Conservation (phyloP, 2,329 filamentous ascomycete genomes). For the Monosporascus sp. region DNA sequence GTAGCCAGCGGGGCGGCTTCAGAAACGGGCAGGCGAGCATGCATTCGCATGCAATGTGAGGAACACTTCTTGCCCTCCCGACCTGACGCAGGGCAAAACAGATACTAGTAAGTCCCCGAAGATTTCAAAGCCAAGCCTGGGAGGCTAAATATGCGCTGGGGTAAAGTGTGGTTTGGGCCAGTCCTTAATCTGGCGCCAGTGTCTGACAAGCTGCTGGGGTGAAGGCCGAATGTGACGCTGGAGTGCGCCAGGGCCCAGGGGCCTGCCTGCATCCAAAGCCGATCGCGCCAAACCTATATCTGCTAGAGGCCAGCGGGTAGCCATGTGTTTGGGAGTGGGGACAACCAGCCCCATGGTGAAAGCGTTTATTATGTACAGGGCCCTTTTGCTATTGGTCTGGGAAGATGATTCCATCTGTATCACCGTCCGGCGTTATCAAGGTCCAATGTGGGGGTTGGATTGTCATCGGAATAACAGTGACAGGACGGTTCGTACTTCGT, state of each 20-base stretch:
- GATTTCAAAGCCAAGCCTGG: background rate
- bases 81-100: background rate
- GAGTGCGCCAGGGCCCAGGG: background rate
- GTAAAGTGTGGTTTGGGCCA: background rate
- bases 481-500: no score
- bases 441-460: no score
- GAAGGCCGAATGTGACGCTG: background rate
- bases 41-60: no score
- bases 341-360: background rate
- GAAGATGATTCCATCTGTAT: background rate
- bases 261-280: background rate
- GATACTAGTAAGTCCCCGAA: background rate
- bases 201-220: background rate
- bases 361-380: background rate
- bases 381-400: background rate
- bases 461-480: no score
- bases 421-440: no score
- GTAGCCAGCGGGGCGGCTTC: background rate
- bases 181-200: background rate
- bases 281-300: constrained; percentile 1
- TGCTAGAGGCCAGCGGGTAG: background rate
- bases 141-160: background rate
- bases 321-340: background rate
- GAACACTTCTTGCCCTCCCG: no score
- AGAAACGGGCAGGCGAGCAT: background rate